A percentile compares a stretch with the other conserved stretches of the same genome.
Evolutionary conservation across 139 green algal genomes (phyloP).

Genomic region (Raphidocelis subcapitata): DNA sequence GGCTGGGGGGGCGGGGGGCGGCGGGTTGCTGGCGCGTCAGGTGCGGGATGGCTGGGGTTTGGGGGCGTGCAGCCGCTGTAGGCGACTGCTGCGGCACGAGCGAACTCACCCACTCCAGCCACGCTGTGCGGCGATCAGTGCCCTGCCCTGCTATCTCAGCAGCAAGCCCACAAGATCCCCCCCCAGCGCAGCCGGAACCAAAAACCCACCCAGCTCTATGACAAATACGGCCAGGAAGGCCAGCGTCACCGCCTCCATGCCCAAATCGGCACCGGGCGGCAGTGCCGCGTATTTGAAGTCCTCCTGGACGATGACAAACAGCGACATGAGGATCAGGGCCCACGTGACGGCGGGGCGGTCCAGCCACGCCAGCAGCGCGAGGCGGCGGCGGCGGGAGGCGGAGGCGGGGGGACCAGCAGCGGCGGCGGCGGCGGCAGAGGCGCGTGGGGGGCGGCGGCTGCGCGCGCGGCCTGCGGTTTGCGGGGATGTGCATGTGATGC

Average conservation of each 20-base stretch:
- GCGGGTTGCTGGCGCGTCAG: too few species aligned
- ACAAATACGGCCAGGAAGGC: conserved; percentile 58
- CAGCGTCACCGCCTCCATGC: conserved; percentile 53
- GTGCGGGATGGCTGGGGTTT: not conserved
- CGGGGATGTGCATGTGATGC: too few species aligned
- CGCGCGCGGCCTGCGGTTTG: too few species aligned
- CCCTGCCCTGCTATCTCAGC: too few species aligned
- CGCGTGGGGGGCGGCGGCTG: too few species aligned
- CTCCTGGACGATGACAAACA: conserved; percentile 82
- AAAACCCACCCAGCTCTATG: conserved; percentile 61
- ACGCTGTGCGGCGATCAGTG: too few species aligned
- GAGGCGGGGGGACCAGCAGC: too few species aligned
- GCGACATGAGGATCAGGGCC: conserved; percentile 53
- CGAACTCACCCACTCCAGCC: too few species aligned
- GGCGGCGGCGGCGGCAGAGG: too few species aligned
- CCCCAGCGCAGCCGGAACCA: too few species aligned
- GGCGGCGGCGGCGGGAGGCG: not conserved
- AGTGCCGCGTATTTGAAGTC: conserved; percentile 73
- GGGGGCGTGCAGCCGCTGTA: not conserved
- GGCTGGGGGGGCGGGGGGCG: conserved; percentile 8
- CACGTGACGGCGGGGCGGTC: conserved; percentile 17
- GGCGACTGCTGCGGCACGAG: too few species aligned
- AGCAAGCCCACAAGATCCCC: too few species aligned
- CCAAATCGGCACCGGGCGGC: conserved; percentile 52
- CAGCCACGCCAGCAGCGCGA: conserved; percentile 9